These are phyloP conservation scores for Plasmopara halstedii DNA, from an alignment of 352 stramenopile species.

Conservation along the genomic window DNA sequence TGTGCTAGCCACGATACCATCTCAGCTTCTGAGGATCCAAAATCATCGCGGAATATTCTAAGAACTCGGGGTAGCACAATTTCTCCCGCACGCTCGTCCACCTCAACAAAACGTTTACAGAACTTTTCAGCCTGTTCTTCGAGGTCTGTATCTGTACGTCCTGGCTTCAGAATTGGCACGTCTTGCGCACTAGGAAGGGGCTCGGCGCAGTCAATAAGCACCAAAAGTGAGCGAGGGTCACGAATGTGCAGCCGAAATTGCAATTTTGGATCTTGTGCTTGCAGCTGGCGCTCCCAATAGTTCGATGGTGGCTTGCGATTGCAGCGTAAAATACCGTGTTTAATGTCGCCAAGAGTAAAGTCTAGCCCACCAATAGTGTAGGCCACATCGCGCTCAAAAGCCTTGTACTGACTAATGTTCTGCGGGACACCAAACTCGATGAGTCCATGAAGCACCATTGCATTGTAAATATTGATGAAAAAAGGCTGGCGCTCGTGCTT, in stretches of 20 bases:
- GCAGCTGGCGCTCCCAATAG: constrained; percentile 81
- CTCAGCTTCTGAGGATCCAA: constrained; percentile 72
- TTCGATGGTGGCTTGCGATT: constrained; percentile 83
- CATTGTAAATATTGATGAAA: constrained; percentile 89
- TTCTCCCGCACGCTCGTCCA: constrained; percentile 46
- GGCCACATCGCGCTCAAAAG: constrained; percentile 75
- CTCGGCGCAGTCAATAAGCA: constrained; percentile 72
- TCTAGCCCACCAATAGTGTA: constrained; percentile 72
- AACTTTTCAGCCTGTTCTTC: constrained; percentile 79
- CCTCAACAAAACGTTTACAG: constrained; percentile 52
- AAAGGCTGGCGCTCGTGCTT: constrained; percentile 83
- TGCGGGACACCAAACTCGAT: constrained; percentile 83
- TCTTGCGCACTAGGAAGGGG: constrained; percentile 48
- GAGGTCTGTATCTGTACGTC: constrained; percentile 77
- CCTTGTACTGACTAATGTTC: constrained; percentile 74
- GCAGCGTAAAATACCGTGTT: constrained; percentile 81
- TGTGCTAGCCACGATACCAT: constrained; percentile 82
- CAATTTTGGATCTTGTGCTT: constrained; percentile 73
- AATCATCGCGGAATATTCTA: constrained; percentile 81
- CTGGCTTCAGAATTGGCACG: constrained; percentile 72
- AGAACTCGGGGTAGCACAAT: constrained; percentile 69
- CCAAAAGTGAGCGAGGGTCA: constrained; percentile 72
- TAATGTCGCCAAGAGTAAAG: constrained; percentile 81
- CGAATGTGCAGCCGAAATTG: constrained; percentile 83
- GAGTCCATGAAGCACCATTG: constrained; percentile 79